A percentile compares a stretch with the other conserved stretches of the same genome.
phyloP scores from a whole-genome alignment of 139 green algal species.

The Microglena sp. region DNA sequence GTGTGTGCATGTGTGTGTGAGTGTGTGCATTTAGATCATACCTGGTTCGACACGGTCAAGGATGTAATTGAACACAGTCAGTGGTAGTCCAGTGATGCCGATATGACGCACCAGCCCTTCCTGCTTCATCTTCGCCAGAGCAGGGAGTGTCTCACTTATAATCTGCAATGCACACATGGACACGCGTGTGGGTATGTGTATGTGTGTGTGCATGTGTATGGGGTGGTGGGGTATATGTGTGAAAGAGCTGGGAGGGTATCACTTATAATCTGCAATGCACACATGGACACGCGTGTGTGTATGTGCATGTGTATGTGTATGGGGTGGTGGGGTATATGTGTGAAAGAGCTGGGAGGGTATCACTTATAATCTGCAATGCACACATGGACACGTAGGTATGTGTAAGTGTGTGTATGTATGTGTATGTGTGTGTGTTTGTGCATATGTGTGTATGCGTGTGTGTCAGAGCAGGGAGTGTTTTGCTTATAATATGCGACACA shows the following conservation, averaged over 20 bases:
- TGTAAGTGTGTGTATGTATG: background rate
- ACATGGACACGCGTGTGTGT: conserved; percentile 53
- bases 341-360: conserved; percentile 82
- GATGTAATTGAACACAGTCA: conserved; percentile 66
- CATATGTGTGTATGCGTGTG: conserved; percentile 61
- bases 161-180: conserved; percentile 31
- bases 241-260: conserved; percentile 75
- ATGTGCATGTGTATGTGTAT: background rate
- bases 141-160: conserved; percentile 81
- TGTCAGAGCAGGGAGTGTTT: conserved; percentile 82
- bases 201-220: background rate
- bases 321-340: conserved; percentile 60
- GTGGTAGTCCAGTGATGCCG: conserved; percentile 85
- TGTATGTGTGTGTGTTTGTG: background rate
- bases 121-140: conserved; percentile 66
- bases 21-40: conserved; percentile 4
- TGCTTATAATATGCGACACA: conserved; percentile 53
- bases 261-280: conserved; percentile 80
- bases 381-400: background rate
- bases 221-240: conserved; percentile 59
- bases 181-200: background rate
- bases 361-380: conserved; percentile 53
- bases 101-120: conserved; percentile 72
- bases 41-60: conserved; percentile 48
- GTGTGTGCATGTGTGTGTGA: background rate